A percentile compares a stretch with the other conserved stretches of the same genome.
Evolutionary conservation across 2,329 filamentous ascomycete genomes (phyloP).

Genomic region (Ambrosiella xylebori): DNA sequence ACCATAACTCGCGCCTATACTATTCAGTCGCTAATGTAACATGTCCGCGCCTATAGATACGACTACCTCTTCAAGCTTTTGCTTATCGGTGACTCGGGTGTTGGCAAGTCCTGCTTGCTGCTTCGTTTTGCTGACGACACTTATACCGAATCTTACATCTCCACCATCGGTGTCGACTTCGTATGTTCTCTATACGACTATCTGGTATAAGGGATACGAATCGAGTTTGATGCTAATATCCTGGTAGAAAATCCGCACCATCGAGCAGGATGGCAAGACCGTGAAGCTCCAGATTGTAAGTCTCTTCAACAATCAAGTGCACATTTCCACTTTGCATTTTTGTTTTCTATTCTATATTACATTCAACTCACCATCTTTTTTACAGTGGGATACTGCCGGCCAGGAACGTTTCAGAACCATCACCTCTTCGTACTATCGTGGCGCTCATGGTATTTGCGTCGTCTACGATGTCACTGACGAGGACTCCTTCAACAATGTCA

Average conservation of each 20-base stretch:
- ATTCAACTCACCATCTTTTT: not conserved
- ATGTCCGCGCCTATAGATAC: constrained; percentile 50
- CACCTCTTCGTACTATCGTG: constrained; percentile 98
- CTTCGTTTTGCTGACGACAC: constrained; percentile 97
- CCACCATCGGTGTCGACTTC: constrained; percentile 98
- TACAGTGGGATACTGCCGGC: constrained; percentile 94
- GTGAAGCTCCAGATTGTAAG: constrained; percentile 98
- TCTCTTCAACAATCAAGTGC: not conserved
- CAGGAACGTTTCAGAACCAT: constrained; percentile 99
- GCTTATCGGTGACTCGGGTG: constrained; percentile 99
- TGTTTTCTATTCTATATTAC: not conserved
- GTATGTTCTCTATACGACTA: constrained; percentile 38
- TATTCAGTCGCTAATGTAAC: not conserved
- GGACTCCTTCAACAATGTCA: constrained; percentile 99
- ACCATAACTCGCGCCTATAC: not conserved
- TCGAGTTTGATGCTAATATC: not conserved
- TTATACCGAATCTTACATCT: constrained; percentile 99
- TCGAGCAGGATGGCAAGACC: constrained; percentile 98
- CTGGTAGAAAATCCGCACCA: constrained; percentile 91
- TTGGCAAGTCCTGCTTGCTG: constrained; percentile 98
- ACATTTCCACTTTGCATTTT: not conserved
- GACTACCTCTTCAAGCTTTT: constrained; percentile 99
- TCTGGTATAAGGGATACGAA: not conserved
- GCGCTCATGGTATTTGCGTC: constrained; percentile 96
- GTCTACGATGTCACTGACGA: constrained; percentile 99